Evolutionary conservation across 1,284 basidiomycete species (phyloP).

Genomic region (Ceratobasidium sp.): DNA sequence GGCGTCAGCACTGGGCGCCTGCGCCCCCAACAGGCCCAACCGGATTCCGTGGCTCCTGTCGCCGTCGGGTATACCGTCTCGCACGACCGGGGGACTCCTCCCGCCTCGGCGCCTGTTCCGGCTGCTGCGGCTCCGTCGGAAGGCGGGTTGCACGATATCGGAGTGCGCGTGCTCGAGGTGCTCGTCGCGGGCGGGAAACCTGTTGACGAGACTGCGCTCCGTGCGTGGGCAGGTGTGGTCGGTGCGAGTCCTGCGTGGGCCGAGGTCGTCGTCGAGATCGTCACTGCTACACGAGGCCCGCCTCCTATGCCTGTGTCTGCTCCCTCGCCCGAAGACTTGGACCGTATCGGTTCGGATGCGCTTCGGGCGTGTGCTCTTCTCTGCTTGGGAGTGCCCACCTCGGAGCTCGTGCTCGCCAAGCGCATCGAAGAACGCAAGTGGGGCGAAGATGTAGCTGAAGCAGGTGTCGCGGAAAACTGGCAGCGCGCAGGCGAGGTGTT

Average conservation of each 20-base stretch:
- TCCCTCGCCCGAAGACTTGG: constrained; percentile 1
- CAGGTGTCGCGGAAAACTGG: constrained; percentile 33
- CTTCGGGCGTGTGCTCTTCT: constrained; percentile 40
- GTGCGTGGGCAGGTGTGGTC: constrained; percentile 41
- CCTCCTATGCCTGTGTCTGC: background rate
- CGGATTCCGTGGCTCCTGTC: constrained; percentile 4
- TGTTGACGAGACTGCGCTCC: constrained; percentile 32
- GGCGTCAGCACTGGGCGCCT: constrained; percentile 36
- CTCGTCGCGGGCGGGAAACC: constrained; percentile 41
- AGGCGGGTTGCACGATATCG: constrained; percentile 39
- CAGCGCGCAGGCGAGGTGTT: constrained; percentile 42
- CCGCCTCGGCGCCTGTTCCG: constrained; percentile 16
- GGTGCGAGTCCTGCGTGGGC: constrained; percentile 42
- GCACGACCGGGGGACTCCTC: constrained; percentile 40
- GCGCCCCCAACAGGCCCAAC: constrained; percentile 22
- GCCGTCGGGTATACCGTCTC: constrained; percentile 40
- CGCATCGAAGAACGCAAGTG: constrained; percentile 31
- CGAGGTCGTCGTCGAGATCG: constrained; percentile 41
- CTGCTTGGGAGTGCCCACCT: constrained; percentile 29
- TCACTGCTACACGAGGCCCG: constrained; percentile 30
- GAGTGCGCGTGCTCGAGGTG: constrained; percentile 43
- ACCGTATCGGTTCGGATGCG: constrained; percentile 27
- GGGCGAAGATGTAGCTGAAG: constrained; percentile 42
- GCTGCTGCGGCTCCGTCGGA: background rate
- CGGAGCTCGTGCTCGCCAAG: constrained; percentile 36